These are phyloP conservation scores for Lactarius evosmus DNA, from an alignment of 768 basidiomycete genomes.

Conservation along the genomic window DNA sequence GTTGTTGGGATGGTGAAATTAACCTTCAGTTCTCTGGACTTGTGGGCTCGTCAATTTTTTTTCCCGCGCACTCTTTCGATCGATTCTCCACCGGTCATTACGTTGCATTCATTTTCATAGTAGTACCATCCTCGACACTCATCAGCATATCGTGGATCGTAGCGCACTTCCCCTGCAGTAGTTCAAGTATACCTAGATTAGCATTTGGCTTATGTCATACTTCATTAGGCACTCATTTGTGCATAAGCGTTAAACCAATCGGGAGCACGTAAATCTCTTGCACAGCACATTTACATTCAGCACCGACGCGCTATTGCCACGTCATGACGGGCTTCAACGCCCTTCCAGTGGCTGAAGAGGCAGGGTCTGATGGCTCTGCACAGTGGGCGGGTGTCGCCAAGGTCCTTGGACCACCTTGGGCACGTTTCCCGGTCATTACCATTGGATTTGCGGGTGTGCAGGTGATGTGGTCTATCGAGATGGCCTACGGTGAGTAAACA, in stretches of 20 bases:
- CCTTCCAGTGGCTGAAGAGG: slow-evolving; percentile 46
- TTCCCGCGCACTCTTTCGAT: slow-evolving; percentile 3
- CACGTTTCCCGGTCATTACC: slow-evolving; percentile 66
- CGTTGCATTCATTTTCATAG: slow-evolving; percentile 8
- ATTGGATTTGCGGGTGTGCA: slow-evolving; percentile 81
- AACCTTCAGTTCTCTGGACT: not conserved
- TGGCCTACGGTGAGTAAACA: slow-evolving; percentile 67
- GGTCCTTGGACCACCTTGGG: slow-evolving; percentile 66
- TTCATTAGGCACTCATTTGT: slow-evolving; percentile 2
- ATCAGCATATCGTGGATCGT: slow-evolving; percentile 6
- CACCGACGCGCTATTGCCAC: slow-evolving; percentile 4
- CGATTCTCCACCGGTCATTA: not conserved
- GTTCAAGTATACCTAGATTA: not conserved
- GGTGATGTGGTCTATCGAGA: slow-evolving; percentile 91
- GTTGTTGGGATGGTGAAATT: slow-evolving; percentile 9
- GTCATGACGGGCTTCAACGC: slow-evolving; percentile 52
- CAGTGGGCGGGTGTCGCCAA: slow-evolving; percentile 53
- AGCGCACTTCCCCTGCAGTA: not conserved
- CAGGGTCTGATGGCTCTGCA: slow-evolving; percentile 37
- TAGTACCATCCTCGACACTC: not conserved
- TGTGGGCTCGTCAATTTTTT: not conserved
- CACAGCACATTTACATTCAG: not conserved
- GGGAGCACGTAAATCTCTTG: not conserved
- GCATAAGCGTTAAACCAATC: not conserved
- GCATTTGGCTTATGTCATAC: slow-evolving; percentile 2